Evolutionary conservation across 805 yeast genomes (phyloP).

Genomic region (Wickerhamiella spandovensis): DNA sequence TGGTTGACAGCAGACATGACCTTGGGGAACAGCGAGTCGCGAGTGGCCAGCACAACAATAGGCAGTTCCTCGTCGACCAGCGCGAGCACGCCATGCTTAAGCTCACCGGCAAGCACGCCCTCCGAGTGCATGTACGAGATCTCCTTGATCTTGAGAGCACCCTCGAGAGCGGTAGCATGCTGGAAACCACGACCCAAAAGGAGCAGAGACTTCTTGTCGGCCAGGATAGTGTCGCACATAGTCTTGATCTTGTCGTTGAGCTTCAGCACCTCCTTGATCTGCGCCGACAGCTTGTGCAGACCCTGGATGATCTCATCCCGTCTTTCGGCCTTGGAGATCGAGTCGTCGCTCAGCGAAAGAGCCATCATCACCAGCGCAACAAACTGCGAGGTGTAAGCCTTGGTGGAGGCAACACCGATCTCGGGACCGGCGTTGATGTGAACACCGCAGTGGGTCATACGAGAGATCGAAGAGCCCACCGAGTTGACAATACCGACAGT

Average conservation of each 20-base stretch:
- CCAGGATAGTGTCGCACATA: constrained; percentile 59
- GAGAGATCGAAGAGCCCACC: constrained; percentile 93
- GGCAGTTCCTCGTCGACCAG: constrained; percentile 90
- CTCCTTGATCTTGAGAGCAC: constrained; percentile 95
- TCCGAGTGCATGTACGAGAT: constrained; percentile 98
- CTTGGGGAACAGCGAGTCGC: constrained; percentile 92
- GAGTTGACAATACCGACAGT: constrained; percentile 96
- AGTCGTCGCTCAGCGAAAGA: constrained; percentile 83
- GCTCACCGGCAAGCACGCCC: constrained; percentile 98
- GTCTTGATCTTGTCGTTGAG: constrained; percentile 62
- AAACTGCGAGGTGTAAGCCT: constrained; percentile 96
- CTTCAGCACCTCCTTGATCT: constrained; percentile 62
- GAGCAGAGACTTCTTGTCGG: constrained; percentile 73
- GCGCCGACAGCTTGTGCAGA: constrained; percentile 67
- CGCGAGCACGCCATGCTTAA: constrained; percentile 96
- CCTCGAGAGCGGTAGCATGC: constrained; percentile 93
- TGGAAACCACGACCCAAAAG: constrained; percentile 96
- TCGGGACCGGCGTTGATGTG: constrained; percentile 99
- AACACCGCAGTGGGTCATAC: constrained; percentile 98
- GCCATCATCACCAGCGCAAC: constrained; percentile 97
- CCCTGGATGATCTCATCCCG: constrained; percentile 80
- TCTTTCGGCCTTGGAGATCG: constrained; percentile 61
- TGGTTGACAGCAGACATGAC: constrained; percentile 92
- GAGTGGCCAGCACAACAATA: constrained; percentile 88
- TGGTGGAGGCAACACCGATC: constrained; percentile 97